Conservation (phyloP, 208 protist species). For the Leishmania gerbilli region DNA sequence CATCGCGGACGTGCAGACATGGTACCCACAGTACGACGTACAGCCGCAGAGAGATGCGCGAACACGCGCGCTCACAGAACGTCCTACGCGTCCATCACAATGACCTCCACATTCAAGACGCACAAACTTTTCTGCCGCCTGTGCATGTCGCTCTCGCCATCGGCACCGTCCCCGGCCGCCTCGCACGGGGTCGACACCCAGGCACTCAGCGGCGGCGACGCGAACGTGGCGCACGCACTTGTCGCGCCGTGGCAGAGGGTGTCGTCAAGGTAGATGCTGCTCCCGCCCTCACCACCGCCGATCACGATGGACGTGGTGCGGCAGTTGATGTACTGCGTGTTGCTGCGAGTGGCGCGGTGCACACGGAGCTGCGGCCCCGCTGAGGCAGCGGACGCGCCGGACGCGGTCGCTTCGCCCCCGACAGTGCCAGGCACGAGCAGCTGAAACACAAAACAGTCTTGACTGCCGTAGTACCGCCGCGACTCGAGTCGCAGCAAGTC, state of each 20-base stretch:
- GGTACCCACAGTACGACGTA: not conserved
- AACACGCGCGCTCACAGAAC: not conserved
- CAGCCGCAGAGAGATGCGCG: not conserved
- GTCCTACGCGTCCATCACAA: conserved; percentile 48
- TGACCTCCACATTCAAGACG: conserved; percentile 52
- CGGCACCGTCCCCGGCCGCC: not conserved
- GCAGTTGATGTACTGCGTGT: conserved; percentile 74
- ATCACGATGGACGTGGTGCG: conserved; percentile 56
- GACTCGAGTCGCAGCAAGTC: conserved; percentile 43
- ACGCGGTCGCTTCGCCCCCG: too few relatives aligned
- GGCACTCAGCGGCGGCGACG: conserved; percentile 61
- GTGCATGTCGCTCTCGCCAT: not conserved
- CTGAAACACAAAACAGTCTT: conserved; percentile 82
- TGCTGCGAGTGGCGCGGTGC: conserved; percentile 49
- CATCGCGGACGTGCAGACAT: not conserved
- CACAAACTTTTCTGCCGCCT: conserved; percentile 35
- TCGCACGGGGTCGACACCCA: conserved; percentile 32
- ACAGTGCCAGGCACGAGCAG: conserved; percentile 37
- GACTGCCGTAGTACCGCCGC: conserved; percentile 68
- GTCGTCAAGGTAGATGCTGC: conserved; percentile 61
- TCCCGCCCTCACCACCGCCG: conserved; percentile 54
- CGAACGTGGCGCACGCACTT: conserved; percentile 61
- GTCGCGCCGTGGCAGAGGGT: conserved; percentile 60
- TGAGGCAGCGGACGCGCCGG: not conserved
- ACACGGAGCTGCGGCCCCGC: conserved; percentile 39